Evolutionary conservation across 2,329 filamentous ascomycete species (phyloP), one percentile per base, ranked within the genome.

Genomic region (Alternaria solani): DNA sequence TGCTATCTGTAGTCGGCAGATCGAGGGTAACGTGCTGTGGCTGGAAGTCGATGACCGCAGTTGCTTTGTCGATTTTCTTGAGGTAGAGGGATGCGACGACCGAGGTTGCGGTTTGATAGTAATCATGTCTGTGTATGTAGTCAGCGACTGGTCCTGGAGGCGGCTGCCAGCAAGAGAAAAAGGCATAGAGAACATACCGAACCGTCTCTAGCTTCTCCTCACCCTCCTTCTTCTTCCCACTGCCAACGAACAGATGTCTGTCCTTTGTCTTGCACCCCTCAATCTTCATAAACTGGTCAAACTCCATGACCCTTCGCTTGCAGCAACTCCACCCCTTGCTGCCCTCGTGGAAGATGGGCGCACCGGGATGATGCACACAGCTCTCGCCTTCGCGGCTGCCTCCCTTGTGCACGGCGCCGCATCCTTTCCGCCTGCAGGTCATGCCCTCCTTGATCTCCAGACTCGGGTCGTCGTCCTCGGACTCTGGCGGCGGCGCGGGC

Each of bases 301-400:
- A 99, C 76, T 99, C 95, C 60, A 99, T 82, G 59, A 99, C 95
- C 38, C 93, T 87, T 71, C 93, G 86, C 86, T 98, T 98, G 82
- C 95, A 99, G 84, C 95, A 99, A 61, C 89, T 93, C 85, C 95
- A 99, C 1, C 95, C 95, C 83, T 99, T 99, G 55, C 92, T 96
- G 36, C 95, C 95, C 82, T 99, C 95, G 78, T 99, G 95, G 82
- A 99, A 99, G 68, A 99, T 90, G 25, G 95, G 92, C 23, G 86
- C 88, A 5, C 95, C 95, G 0, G 95, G 94, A 80, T 99, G 95
- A 75, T 96, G 90, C 47, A 92, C 85, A 76, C 95, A 99, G 62
- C 87, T 84, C 82, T 97, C 94, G 1, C 84, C 86, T 32, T 90
- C 88, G 18, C 76, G 67, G n/a, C 63, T 59, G 18, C 68, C 70